These are phyloP conservation scores for Polytrichum formosum DNA, from an alignment of 225 moss, liverwort and hornwort species.

Conservation along the genomic window DNA sequence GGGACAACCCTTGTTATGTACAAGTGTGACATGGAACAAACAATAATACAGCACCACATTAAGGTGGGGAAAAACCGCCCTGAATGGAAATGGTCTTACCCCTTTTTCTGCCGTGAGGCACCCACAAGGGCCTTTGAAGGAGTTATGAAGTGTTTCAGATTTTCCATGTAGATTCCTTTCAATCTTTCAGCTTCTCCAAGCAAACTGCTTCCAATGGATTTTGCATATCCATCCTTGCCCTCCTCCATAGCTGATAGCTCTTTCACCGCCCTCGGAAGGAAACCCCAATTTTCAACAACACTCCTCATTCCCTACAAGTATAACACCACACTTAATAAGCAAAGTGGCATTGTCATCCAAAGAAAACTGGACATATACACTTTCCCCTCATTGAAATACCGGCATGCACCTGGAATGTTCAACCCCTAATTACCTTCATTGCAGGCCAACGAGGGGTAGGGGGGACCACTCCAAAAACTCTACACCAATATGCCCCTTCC, in stretches of 20 bases:
- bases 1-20: no score
- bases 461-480: background rate
- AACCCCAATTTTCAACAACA: constrained; percentile 76
- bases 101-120: constrained; percentile 19
- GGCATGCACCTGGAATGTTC: no score
- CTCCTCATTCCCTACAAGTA: constrained; percentile 10
- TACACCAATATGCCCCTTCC: background rate
- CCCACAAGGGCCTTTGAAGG: constrained; percentile 17
- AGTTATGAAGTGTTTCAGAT: constrained; percentile 48
- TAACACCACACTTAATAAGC: background rate
- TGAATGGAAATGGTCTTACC: constrained; percentile 3
- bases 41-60: no score
- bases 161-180: constrained; percentile 60
- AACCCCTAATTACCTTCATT: no score
- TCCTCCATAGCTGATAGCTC: constrained; percentile 64
- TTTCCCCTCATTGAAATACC: background rate
- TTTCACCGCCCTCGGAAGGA: constrained; percentile 69
- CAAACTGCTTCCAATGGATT: constrained; percentile 36
- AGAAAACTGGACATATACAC: constrained; percentile 1
- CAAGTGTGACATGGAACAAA: no score
- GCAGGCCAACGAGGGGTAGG: background rate
- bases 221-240: constrained; percentile 32
- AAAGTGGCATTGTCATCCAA: background rate
- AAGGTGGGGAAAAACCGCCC: no score
- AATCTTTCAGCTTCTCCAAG: constrained; percentile 66